Evolutionary conservation across 495 filamentous ascomycete species (phyloP), one percentile per base, ranked within the genome.

Genomic region (Chaetomidium leptoderma): DNA sequence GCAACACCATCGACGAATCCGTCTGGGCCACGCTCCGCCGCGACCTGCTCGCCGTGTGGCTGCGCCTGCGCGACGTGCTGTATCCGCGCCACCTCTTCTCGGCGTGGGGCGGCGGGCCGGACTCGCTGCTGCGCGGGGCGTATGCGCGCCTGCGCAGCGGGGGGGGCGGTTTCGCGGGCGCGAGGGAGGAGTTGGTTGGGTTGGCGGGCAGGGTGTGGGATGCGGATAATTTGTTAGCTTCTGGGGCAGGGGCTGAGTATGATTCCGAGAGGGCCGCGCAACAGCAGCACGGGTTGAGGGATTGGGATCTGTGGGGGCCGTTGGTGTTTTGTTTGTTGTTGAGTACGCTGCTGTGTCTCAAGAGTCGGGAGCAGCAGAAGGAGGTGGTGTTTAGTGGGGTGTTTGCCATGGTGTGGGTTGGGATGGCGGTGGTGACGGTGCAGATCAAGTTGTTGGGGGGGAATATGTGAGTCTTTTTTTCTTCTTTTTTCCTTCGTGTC

Each of bases 231-330:
- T 83, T 76, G 78, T 73, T 79, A 77, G 57, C 43, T 83, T 76
- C 78, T 73, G 78, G 86, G 40, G 58, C 84, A 90, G 72, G 88
- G 84, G 59, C 86, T 90, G 91, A 2, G 71, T 96, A 64, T 75
- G 92, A 19, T 24, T 19, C 8, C 19, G 40, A 3, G 13, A 23
- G 40, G 6, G 39, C 89, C 21, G 33, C 56, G 84, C 89, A 82
- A 56, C 86, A 89, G 43, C 89, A 82, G 56, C 86, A 89, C 40
- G 91, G 91, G 3, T 71, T 97, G 65, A 78, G 95, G 39, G 92
- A 97, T 67, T 98, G 93, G 93, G 93, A 98, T 76, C 80, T 98
- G 40, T 98, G 93, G 92, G 93, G 93, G 6, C 93, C 93, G 42
- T 72, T 99, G 45, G 76, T 99, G 43, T 97, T 97, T 71, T 96